phyloP scores from a whole-genome alignment of 208 protist species.

The Tritrichomonas foetus region DNA sequence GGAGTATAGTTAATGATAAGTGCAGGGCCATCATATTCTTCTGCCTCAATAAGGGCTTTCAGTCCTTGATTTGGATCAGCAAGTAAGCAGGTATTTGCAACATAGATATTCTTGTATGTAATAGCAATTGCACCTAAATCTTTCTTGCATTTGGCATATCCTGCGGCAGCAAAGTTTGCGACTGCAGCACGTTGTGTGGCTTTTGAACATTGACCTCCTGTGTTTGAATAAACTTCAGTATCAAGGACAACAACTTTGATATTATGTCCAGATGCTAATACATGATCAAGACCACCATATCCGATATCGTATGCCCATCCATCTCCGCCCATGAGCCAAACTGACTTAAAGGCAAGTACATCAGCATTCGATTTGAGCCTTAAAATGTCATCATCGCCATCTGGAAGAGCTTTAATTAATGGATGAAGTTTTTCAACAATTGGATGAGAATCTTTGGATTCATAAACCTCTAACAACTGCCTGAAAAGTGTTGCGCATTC shows the following conservation, averaged over 20 bases:
- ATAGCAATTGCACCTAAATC: constrained; percentile 58
- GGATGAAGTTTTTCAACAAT: not conserved
- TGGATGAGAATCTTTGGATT: not conserved
- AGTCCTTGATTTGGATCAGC: constrained; percentile 53
- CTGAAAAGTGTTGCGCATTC: not conserved
- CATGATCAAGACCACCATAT: constrained; percentile 63
- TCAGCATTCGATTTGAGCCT: not conserved
- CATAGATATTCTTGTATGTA: constrained; percentile 62
- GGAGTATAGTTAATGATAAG: constrained; percentile 57
- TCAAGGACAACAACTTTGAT: constrained; percentile 63
- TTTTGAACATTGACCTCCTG: constrained; percentile 61
- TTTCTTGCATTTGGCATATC: constrained; percentile 59
- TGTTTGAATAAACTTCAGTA: constrained; percentile 66
- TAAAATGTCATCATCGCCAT: not conserved
- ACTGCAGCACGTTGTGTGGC: constrained; percentile 50
- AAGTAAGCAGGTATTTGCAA: constrained; percentile 54
- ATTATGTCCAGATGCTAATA: constrained; percentile 55
- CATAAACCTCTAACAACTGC: not conserved
- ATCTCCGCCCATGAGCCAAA: constrained; percentile 65
- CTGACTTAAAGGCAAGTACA: not conserved
- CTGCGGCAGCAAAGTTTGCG: constrained; percentile 53
- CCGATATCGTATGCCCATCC: constrained; percentile 69
- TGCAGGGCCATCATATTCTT: constrained; percentile 59
- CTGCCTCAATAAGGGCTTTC: constrained; percentile 58
- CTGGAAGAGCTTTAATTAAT: not conserved